Percentiles rank a stretch among this genome's conserved stretches.
Conservation (phyloP, 306 rosid species). For the Hippophae tibetana region DNA sequence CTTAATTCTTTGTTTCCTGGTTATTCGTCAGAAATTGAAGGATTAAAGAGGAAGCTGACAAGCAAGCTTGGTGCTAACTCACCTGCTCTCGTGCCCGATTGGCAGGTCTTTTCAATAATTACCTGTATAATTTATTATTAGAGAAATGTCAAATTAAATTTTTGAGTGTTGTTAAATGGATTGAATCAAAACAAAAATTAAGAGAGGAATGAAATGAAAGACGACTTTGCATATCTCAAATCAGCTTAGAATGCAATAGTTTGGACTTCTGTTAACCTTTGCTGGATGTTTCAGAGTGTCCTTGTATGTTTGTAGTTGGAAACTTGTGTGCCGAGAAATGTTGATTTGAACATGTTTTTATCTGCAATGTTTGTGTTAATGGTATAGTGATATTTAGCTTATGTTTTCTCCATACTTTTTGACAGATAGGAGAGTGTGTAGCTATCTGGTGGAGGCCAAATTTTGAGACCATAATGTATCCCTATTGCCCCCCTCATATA, state of each 20-base stretch:
- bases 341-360: too few species aligned
- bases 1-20: conserved; percentile 2
- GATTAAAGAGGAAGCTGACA: conserved; percentile 88
- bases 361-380: too few species aligned
- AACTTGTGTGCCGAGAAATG: too few species aligned
- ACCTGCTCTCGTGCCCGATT: conserved; percentile 69
- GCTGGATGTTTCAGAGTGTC: too few species aligned
- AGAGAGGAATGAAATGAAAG: too few species aligned
- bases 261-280: too few species aligned
- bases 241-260: too few species aligned
- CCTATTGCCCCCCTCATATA: conserved; percentile 98
- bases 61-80: conserved; percentile 97
- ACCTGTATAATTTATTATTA: not conserved
- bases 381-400: too few species aligned
- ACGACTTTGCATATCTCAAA: too few species aligned
- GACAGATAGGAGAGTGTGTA: conserved; percentile 95
- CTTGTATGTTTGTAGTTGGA: too few species aligned
- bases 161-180: too few species aligned
- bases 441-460: conserved; percentile 99
- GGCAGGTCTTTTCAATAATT: conserved; percentile 52
- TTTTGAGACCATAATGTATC: conserved; percentile 96
- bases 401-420: not conserved
- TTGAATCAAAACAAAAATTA: too few species aligned
- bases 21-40: conserved; percentile 61
- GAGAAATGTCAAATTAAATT: conserved; percentile 5